These are phyloP conservation scores for Neurospora tetrasperma DNA, from an alignment of 495 filamentous ascomycete genomes.

Conservation along the genomic window DNA sequence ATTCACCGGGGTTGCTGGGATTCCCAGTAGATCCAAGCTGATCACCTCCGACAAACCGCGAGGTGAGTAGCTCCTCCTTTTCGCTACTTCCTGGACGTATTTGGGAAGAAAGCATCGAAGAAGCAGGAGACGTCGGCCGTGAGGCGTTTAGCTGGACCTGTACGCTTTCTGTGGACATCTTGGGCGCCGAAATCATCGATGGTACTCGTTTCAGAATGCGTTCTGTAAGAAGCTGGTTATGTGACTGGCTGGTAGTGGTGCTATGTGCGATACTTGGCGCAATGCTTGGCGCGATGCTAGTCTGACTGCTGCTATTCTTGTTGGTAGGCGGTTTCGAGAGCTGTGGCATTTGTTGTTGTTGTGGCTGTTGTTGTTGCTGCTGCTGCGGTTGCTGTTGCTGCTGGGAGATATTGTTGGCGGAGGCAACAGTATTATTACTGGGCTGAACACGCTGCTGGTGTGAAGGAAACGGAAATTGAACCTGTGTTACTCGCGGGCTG, in stretches of 20 bases:
- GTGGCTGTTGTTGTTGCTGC: background rate
- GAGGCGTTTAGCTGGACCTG: slow-evolving; percentile 32
- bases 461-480: background rate
- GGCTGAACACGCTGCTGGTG: background rate
- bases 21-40: background rate
- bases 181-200: slow-evolving; percentile 46
- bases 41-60: slow-evolving; percentile 34
- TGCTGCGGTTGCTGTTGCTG: background rate
- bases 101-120: slow-evolving; percentile 8
- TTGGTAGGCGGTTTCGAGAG: background rate
- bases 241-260: slow-evolving; percentile 15
- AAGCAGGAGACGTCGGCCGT: slow-evolving; percentile 26
- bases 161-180: slow-evolving; percentile 48
- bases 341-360: slow-evolving; percentile 7
- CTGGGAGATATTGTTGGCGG: background rate
- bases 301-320: background rate
- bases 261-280: slow-evolving; percentile 8
- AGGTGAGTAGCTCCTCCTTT: slow-evolving; percentile 34
- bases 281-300: slow-evolving; percentile 6
- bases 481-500: background rate
- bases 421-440: background rate
- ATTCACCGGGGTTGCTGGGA: slow-evolving; percentile 10
- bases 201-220: slow-evolving; percentile 47
- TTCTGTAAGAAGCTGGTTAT: slow-evolving; percentile 43
- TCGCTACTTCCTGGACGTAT: slow-evolving; percentile 33